Evolutionary conservation across 176 grass and related monocot genomes (phyloP).

Genomic region (Panicum miliaceum): DNA sequence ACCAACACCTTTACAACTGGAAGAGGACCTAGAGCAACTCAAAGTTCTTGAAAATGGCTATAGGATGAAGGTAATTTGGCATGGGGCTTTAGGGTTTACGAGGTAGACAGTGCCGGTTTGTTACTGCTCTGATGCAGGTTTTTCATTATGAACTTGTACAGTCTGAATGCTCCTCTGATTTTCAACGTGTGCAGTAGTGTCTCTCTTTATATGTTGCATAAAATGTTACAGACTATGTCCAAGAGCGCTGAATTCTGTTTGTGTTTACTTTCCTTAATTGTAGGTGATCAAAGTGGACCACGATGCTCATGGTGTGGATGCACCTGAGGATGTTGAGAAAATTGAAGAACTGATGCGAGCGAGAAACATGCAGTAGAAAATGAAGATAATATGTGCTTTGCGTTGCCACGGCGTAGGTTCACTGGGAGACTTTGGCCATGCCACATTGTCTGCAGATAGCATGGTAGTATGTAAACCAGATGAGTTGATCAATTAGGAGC

Average conservation of each 20-base stretch:
- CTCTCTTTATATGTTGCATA: background rate
- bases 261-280: slow-evolving; percentile 1
- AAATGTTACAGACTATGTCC: background rate
- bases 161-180: background rate
- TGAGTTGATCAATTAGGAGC: background rate
- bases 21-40: slow-evolving; percentile 97
- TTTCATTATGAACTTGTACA: background rate
- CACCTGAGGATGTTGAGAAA: slow-evolving; percentile 81
- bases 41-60: slow-evolving; percentile 98
- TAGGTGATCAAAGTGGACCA: slow-evolving; percentile 99
- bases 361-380: slow-evolving; percentile 70
- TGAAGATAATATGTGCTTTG: background rate
- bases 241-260: background rate
- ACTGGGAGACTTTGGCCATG: background rate
- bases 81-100: background rate
- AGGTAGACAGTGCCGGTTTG: background rate
- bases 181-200: background rate
- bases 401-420: background rate
- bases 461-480: background rate
- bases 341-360: slow-evolving; percentile 83
- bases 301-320: slow-evolving; percentile 94
- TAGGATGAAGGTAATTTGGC: slow-evolving; percentile 86
- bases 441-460: background rate
- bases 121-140: background rate
- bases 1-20: slow-evolving; percentile 80